Evolutionary conservation across 1,284 basidiomycete genomes (phyloP).

Genomic region (Pascua guehoae): DNA sequence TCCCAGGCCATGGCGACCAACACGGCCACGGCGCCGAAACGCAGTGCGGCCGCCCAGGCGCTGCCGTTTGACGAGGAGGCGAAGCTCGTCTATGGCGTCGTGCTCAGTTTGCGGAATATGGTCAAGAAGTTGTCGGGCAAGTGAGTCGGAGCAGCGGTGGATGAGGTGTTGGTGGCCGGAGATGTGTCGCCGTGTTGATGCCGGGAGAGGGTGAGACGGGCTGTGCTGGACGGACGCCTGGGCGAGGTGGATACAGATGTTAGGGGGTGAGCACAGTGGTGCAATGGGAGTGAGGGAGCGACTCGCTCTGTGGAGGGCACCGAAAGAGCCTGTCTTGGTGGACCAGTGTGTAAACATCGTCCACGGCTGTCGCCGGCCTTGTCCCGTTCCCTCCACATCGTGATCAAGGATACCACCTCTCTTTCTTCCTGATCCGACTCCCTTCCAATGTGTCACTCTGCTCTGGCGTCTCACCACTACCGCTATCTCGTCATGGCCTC

Average conservation of each 20-base stretch:
- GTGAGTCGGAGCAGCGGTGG: constrained; percentile 51
- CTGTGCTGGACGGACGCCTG: neutral
- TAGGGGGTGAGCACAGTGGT: neutral
- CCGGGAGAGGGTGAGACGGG: neutral
- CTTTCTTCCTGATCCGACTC: too few species aligned
- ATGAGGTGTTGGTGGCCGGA: too few species aligned
- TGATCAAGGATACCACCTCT: too few species aligned
- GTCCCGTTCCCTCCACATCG: too few species aligned
- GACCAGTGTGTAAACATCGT: too few species aligned
- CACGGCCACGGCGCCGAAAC: constrained; percentile 3
- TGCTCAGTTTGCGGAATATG: constrained; percentile 90
- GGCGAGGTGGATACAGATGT: neutral
- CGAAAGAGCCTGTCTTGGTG: too few species aligned
- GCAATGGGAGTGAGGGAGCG: neutral
- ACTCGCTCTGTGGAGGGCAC: neutral
- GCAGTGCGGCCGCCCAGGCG: constrained; percentile 26
- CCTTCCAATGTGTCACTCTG: too few species aligned
- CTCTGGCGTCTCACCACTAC: too few species aligned
- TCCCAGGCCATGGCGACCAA: neutral
- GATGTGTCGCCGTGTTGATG: neutral
- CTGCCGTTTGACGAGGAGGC: constrained; percentile 95
- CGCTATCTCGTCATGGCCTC: too few species aligned
- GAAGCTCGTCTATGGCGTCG: constrained; percentile 94
- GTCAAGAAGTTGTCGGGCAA: constrained; percentile 85
- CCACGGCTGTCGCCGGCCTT: too few species aligned